Base-by-base conservation (phyloP, 805 yeast species). In the Vanderwaltozyma yarrowii region DNA sequence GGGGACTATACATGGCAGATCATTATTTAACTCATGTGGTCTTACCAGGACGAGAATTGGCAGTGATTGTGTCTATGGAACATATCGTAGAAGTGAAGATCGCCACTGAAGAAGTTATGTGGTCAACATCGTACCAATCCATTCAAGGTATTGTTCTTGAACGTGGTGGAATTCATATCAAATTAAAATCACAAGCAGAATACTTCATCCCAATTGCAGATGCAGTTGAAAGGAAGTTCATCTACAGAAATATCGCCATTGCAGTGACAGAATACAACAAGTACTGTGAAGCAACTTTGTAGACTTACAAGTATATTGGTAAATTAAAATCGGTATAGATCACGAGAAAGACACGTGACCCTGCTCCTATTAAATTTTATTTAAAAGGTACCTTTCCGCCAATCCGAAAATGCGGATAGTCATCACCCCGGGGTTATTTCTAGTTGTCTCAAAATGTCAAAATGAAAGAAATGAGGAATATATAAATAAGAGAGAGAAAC, bases 251-350 rank as follows among this genome's bases (percentile, higher is more conserved):
- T 52, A 82, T 92, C 49, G 80, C 78, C 3, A 62, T 80, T 42
- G 96, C 96, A 2, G 97, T 86, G 14, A 73, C 69, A 17, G 84
- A 80, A 50, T 87, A 70, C 62, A 89, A 88, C 52, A 77, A 78
- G 60, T 71, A 66, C 38, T 77, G 82, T 47, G 80, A 75, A 50
- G 78, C 76, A 13, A 44, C 57, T 21, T 49, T 60, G 39, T 66
- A 42, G 21, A 17, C 17, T 21, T 21, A 21, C 24, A 6, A 6
- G 10, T 21, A 6, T 10, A 21, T 7, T 21, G 24, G 24, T 10
- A 6, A 21, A 7, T 7, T 21, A 21, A 7, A 21, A 7, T 21
- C 24, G 24, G 10, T 21, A 21, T 7, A 7, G n/a, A n/a, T n/a
- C n/a, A n/a, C n/a, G n/a, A n/a, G n/a, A n/a, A n/a, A n/a, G n/a